Evolutionary conservation across 2,329 filamentous ascomycete species (phyloP), one percentile per base, ranked within the genome.

Genomic region (Colletotrichum sp.): DNA sequence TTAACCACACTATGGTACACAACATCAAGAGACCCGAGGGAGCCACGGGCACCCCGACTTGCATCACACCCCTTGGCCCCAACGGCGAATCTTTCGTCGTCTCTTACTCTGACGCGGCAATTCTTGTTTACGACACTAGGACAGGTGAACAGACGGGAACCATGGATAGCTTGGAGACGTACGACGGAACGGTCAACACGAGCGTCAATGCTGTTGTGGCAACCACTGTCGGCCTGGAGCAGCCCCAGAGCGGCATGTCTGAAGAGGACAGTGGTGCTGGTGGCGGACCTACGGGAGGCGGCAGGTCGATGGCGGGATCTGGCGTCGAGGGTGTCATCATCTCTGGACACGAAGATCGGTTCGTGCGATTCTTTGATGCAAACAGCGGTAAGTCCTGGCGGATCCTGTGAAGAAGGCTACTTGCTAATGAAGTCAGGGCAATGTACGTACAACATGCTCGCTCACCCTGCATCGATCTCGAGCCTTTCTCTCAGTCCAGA

Each of bases 381-480:
- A 99, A 99, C 83, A 98, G 95, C 86, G 97, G 97, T 99, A 94
- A 86, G 95, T 92, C 57, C 39, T 61, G 32, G 10, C 7, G 24
- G 7, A 16, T 67, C 7, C 18, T 43, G 63, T 7, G 24, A 7
- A 21, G 16, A 7, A n/a, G 34, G 30, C 24, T 30, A 10, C 12
- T 39, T 64, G 15, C 60, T 67, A 59, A 74, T 10, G 63, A 43
- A 34, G 16, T 18, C 34, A 99, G 97, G 97, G 73, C 97, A 99
- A 95, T 98, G 96, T 87, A 99, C 97, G 78, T 99, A 99, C 86
- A 98, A 94, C 81, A 99, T 99, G 97, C 92, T 99, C 75, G 97
- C 97, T 7, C 97, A 99, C 81, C 96, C 97, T 1, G 94, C 96
- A 5, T 94, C 97, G 72, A 98, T 99, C 79, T 98, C 97, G 2